A percentile compares a stretch with the other conserved stretches of the same genome.
Evolutionary conservation across 768 basidiomycete species (phyloP).

Genomic region (Termitomyces sp.): DNA sequence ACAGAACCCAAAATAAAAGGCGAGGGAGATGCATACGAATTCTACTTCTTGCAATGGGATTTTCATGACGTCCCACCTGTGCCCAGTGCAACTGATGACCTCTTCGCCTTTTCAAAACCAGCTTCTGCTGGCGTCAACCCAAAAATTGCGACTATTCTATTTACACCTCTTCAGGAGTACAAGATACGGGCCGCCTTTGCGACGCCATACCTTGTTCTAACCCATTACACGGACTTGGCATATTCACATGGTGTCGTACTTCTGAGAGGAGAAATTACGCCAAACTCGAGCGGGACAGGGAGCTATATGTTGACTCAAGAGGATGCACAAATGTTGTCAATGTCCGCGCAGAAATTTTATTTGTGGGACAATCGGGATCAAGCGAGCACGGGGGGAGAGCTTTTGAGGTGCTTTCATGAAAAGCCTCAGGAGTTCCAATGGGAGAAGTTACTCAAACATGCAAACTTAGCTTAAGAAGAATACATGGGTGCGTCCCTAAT

Average conservation of each 20-base stretch:
- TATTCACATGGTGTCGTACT: conserved; percentile 78
- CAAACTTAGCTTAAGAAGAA: conserved; percentile 25
- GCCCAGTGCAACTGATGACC: conserved; percentile 43
- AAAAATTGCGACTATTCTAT: conserved; percentile 72
- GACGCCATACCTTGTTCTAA: conserved; percentile 86
- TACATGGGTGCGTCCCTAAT: background rate
- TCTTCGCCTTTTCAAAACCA: conserved; percentile 32
- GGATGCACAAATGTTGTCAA: conserved; percentile 79
- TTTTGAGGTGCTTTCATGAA: conserved; percentile 74
- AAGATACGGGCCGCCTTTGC: conserved; percentile 80
- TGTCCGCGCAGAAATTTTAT: conserved; percentile 86
- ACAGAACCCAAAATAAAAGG: conserved; percentile 16
- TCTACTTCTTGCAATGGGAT: conserved; percentile 87
- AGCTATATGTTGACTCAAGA: conserved; percentile 65
- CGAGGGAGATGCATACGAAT: conserved; percentile 57
- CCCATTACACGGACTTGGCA: conserved; percentile 87
- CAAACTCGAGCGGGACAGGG: conserved; percentile 40
- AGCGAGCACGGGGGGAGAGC: conserved; percentile 36
- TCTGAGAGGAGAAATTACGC: conserved; percentile 87
- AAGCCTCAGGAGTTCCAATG: conserved; percentile 75
- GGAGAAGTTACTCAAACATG: conserved; percentile 67
- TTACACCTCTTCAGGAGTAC: conserved; percentile 93
- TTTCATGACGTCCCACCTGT: conserved; percentile 69
- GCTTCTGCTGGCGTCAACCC: conserved; percentile 28
- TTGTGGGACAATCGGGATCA: conserved; percentile 43